A percentile compares a stretch with the other conserved stretches of the same genome.
These are phyloP conservation scores for Aureobasidium sp. DNA, from an alignment of 2,329 filamentous ascomycete genomes.

Conservation along the genomic window DNA sequence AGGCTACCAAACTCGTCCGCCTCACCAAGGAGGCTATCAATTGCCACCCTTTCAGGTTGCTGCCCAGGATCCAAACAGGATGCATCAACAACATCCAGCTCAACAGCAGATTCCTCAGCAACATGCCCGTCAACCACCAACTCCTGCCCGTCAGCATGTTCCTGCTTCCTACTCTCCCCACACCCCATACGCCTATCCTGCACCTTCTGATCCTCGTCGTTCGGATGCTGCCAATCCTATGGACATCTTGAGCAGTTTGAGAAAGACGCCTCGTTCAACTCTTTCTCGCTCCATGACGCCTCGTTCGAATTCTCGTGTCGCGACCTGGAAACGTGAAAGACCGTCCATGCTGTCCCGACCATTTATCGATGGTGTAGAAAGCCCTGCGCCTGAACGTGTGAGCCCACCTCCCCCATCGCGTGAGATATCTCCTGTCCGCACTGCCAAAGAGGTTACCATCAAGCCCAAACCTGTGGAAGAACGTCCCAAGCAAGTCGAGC, in stretches of 20 bases:
- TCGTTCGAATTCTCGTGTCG: neutral
- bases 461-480: neutral
- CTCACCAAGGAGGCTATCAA: slow-evolving; percentile 38
- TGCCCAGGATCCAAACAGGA: slow-evolving; percentile 34
- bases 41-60: slow-evolving; percentile 42
- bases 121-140: slow-evolving; percentile 20
- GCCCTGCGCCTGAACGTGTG: slow-evolving; percentile 28
- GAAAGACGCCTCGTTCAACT: neutral
- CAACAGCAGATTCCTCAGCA: slow-evolving; percentile 12
- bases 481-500: neutral
- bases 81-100: slow-evolving; percentile 26
- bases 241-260: slow-evolving; percentile 6
- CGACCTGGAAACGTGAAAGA: slow-evolving; percentile 25
- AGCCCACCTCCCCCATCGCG: slow-evolving; percentile 22
- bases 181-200: slow-evolving; percentile 17
- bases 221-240: neutral
- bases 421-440: neutral
- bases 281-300: slow-evolving; percentile 2
- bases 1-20: slow-evolving; percentile 24
- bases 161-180: slow-evolving; percentile 16
- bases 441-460: neutral
- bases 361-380: slow-evolving; percentile 14
- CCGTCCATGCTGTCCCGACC: slow-evolving; percentile 23
- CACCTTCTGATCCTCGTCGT: slow-evolving; percentile 23
- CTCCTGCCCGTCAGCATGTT: slow-evolving; percentile 4